Conservation (phyloP, 495 filamentous ascomycete genomes). For the Neurospora sp. region DNA sequence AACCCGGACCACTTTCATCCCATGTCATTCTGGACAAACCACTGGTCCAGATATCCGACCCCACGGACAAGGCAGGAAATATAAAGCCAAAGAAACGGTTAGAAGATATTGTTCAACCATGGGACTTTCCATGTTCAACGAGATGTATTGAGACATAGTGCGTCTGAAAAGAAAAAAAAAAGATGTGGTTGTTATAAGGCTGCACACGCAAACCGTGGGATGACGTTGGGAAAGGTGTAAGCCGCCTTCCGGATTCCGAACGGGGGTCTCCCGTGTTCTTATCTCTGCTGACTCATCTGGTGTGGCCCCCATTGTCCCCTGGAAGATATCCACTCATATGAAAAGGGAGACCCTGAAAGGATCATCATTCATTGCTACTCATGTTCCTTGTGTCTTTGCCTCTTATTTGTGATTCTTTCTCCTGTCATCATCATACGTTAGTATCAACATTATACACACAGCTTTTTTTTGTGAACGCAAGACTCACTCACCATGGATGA, state of each 20-base stretch:
- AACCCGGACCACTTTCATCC: not conserved
- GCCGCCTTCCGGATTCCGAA: not conserved
- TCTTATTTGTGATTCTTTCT: not conserved
- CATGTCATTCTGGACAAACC: not conserved
- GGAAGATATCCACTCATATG: not conserved
- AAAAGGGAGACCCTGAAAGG: not conserved
- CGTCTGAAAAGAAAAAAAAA: not conserved
- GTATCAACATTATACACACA: not conserved
- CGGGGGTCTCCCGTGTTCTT: not conserved
- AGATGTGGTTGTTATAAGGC: not conserved
- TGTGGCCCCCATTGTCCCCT: not conserved
- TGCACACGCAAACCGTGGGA: not conserved
- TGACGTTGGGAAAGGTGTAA: not conserved
- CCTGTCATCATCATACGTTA: not conserved
- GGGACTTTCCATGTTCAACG: not conserved
- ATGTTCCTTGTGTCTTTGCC: not conserved
- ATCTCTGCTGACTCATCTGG: not conserved
- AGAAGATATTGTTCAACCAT: not conserved
- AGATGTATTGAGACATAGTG: not conserved
- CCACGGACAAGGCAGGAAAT: not conserved
- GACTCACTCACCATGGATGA: constrained; percentile 10
- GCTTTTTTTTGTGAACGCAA: not conserved
- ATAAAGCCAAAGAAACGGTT: not conserved
- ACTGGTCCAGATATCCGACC: not conserved
- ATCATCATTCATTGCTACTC: not conserved